Evolutionary conservation across 1,139 yeast species (phyloP).

Genomic region (Geotrichum cucujoidarum): DNA sequence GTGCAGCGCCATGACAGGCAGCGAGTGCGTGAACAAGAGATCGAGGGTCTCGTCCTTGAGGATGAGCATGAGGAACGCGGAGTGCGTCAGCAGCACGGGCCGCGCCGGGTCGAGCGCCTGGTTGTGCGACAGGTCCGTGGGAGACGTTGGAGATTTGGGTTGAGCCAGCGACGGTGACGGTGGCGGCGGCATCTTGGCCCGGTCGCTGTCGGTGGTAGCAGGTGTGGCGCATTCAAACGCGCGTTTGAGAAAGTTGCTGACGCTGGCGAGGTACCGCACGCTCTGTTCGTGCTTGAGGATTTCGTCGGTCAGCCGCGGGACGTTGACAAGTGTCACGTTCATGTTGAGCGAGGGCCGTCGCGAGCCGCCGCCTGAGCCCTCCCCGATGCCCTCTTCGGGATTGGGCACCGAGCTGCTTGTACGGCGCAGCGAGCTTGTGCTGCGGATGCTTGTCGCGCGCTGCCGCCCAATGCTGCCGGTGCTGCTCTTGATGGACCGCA

Average conservation of each 20-base stretch:
- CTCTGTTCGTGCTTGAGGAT: conserved; percentile 64
- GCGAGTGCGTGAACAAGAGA: conserved; percentile 64
- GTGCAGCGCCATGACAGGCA: conserved; percentile 56
- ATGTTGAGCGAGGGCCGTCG: not conserved
- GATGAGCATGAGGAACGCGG: conserved; percentile 91
- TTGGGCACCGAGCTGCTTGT: not conserved
- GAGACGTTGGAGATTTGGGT: conserved; percentile 25
- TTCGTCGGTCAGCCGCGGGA: conserved; percentile 34
- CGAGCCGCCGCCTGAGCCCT: not conserved
- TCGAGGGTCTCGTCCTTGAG: conserved; percentile 95
- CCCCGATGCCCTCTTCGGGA: not conserved
- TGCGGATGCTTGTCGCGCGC: not conserved
- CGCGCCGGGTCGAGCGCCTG: conserved; percentile 76
- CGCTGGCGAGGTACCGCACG: conserved; percentile 79
- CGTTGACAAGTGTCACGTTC: conserved; percentile 5
- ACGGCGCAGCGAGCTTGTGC: not conserved
- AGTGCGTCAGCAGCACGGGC: conserved; percentile 70
- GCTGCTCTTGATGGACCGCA: not conserved
- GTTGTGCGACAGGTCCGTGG: conserved; percentile 47
- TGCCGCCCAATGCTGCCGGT: not conserved
- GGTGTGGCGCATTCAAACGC: conserved; percentile 91
- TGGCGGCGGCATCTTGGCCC: conserved; percentile 15
- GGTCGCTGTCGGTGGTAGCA: conserved; percentile 44
- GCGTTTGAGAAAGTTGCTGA: conserved; percentile 78
- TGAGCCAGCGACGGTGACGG: conserved; percentile 15